phyloP scores from a whole-genome alignment of 2,329 filamentous ascomycete genomes.

The Claviceps purpurea region DNA sequence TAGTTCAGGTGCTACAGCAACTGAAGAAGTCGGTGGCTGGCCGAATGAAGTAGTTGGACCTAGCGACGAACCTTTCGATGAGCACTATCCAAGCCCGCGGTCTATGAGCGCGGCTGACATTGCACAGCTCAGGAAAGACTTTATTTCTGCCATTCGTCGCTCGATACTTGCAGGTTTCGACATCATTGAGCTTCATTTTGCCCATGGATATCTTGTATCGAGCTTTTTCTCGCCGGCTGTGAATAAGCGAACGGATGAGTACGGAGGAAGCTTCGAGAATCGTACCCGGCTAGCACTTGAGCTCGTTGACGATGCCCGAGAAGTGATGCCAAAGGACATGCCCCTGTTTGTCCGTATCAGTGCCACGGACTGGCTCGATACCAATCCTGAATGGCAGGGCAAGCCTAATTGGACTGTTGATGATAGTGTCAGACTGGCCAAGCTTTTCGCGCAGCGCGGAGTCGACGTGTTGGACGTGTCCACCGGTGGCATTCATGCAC shows the following conservation, averaged over 20 bases:
- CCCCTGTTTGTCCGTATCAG: slow-evolving; percentile 61
- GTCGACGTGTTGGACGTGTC: slow-evolving; percentile 78
- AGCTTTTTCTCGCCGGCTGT: slow-evolving; percentile 39
- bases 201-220: slow-evolving; percentile 46
- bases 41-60: slow-evolving; percentile 39
- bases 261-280: slow-evolving; percentile 37
- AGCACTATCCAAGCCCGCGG: slow-evolving; percentile 38
- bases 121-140: slow-evolving; percentile 43
- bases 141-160: slow-evolving; percentile 36
- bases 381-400: neutral
- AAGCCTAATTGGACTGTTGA: neutral
- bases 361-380: slow-evolving; percentile 63
- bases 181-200: slow-evolving; percentile 29
- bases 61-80: slow-evolving; percentile 43
- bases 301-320: slow-evolving; percentile 43
- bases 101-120: slow-evolving; percentile 54
- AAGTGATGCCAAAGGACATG: slow-evolving; percentile 50
- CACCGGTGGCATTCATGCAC: slow-evolving; percentile 54
- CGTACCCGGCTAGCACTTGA: slow-evolving; percentile 41
- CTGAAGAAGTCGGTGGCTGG: slow-evolving; percentile 40
- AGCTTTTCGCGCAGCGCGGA: slow-evolving; percentile 55
- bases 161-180: slow-evolving; percentile 41
- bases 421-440: slow-evolving; percentile 47
- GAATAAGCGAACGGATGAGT: slow-evolving; percentile 35
- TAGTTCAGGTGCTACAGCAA: slow-evolving; percentile 35